Evolutionary conservation across 345 rosid species (phyloP).

Genomic region (Abelmoschus esculentus): DNA sequence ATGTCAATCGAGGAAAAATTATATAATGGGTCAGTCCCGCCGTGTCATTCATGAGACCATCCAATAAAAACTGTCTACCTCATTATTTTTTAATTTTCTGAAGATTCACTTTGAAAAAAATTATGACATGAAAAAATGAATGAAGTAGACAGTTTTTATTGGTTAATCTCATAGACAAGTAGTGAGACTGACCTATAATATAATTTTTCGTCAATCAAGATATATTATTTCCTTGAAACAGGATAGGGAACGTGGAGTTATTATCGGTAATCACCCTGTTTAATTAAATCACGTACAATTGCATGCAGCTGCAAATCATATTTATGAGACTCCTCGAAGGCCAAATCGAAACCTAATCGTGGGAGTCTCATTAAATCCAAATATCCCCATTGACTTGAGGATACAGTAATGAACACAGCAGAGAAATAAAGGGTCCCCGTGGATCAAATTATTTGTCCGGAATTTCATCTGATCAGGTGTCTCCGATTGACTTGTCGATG

Average conservation of each 20-base stretch:
- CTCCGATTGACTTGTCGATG: constrained; percentile 29
- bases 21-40: too few species aligned
- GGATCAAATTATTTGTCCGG: constrained; percentile 15
- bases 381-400: not conserved
- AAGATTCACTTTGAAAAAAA: too few species aligned
- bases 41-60: too few species aligned
- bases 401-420: not conserved
- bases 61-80: too few species aligned
- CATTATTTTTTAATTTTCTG: too few species aligned
- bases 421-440: not conserved
- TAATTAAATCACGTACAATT: not conserved
- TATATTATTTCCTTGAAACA: not conserved
- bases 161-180: too few species aligned
- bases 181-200: too few species aligned
- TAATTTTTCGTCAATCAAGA: too few species aligned
- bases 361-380: not conserved
- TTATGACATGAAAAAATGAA: too few species aligned
- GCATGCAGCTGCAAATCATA: not conserved
- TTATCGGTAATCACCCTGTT: not conserved
- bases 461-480: constrained; percentile 23
- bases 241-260: not conserved
- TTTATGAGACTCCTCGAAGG: not conserved
- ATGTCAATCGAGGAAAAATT: too few species aligned
- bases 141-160: too few species aligned
- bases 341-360: not conserved